A percentile compares a stretch with the other conserved stretches of the same genome.
These are phyloP conservation scores for Aspergillus homomorphus DNA, from an alignment of 495 filamentous ascomycete species.

Conservation along the genomic window DNA sequence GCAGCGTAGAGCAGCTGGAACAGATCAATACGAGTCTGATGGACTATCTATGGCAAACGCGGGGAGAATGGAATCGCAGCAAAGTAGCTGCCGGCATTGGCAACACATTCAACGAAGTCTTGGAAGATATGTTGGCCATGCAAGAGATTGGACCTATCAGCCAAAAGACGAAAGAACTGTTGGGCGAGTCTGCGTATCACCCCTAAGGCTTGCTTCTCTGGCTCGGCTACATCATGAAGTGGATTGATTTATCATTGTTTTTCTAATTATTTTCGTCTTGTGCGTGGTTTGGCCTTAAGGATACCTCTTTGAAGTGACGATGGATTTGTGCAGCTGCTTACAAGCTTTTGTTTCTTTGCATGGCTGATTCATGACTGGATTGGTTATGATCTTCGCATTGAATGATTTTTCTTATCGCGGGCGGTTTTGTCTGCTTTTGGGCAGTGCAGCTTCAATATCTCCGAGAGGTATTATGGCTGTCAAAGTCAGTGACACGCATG, in stretches of 20 bases:
- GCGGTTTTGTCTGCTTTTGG: no score
- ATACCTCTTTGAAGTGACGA: conserved; percentile 15
- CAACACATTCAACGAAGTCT: conserved; percentile 73
- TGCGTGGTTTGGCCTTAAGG: conserved; percentile 14
- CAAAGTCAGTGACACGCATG: conserved; percentile 7
- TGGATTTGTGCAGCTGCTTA: conserved; percentile 14
- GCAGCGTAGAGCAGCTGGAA: conserved; percentile 89
- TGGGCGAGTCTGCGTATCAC: conserved; percentile 25
- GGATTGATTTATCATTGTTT: conserved; percentile 5
- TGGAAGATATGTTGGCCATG: conserved; percentile 72
- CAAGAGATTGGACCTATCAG: conserved; percentile 53
- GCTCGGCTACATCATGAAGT: no score
- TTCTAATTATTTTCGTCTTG: conserved; percentile 12
- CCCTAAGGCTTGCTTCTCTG: conserved; percentile 11
- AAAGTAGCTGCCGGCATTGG: conserved; percentile 59
- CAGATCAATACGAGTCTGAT: conserved; percentile 88
- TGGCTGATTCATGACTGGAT: background rate
- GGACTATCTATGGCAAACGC: conserved; percentile 77
- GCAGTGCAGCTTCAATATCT: background rate
- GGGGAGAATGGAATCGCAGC: conserved; percentile 77
- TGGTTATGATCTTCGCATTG: no score
- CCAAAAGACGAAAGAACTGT: conserved; percentile 37
- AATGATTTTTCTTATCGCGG: no score
- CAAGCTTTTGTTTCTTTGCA: conserved; percentile 4
- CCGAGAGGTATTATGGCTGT: background rate